A percentile compares a stretch with the other conserved stretches of the same genome.
Conservation (phyloP, 2,329 filamentous ascomycete species). For the Botryotinia convoluta region DNA sequence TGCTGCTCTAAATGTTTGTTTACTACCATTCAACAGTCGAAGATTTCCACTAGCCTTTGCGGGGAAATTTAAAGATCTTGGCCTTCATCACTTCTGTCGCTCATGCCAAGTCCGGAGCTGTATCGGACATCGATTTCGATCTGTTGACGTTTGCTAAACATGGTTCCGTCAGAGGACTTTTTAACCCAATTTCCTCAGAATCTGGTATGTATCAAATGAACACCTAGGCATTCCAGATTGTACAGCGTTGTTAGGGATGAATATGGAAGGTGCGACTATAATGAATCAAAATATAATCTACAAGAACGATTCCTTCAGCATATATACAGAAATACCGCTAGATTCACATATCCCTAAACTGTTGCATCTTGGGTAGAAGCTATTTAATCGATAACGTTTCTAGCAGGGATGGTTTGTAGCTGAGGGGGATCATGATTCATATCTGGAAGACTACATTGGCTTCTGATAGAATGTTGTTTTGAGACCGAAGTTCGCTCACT, state of each 20-base stretch:
- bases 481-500: not conserved
- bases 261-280: no score
- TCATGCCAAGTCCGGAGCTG: no score
- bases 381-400: not conserved
- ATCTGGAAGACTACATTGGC: not conserved
- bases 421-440: not conserved
- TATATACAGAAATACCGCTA: not conserved
- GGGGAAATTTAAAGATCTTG: not conserved
- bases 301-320: no score
- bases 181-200: not conserved
- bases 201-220: not conserved
- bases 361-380: not conserved
- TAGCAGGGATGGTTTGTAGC: not conserved
- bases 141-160: not conserved
- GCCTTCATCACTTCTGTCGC: not conserved
- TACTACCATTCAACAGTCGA: not conserved
- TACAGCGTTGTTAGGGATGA: no score
- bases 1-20: not conserved
- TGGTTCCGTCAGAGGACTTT: not conserved
- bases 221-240: not conserved
- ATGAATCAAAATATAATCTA: no score
- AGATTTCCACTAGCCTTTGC: not conserved
- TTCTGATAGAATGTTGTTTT: not conserved
- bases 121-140: not conserved
- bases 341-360: not conserved